These are phyloP conservation scores for Elaeis oleifera DNA, from an alignment of 202 grass and related monocot species.

Conservation along the genomic window DNA sequence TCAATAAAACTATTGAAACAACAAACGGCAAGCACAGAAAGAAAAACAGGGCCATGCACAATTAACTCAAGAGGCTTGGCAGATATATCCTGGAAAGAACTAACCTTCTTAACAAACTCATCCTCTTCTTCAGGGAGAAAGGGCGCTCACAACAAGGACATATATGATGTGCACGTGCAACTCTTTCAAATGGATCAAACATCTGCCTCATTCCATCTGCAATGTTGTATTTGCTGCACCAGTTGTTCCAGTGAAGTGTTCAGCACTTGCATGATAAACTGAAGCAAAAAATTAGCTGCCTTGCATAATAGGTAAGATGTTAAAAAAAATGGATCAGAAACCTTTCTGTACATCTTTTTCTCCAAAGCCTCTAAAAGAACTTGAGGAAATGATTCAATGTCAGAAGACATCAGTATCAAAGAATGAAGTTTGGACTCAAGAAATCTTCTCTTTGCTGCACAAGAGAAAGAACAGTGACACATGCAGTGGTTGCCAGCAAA, in stretches of 20 bases:
- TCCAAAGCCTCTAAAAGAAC: conserved; percentile 64
- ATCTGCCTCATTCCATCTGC: conserved; percentile 73
- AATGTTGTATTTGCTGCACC: conserved; percentile 48
- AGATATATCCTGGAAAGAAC: conserved; percentile 1
- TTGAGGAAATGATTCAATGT: conserved; percentile 53
- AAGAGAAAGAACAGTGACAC: conserved; percentile 18
- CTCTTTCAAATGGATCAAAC: conserved; percentile 74
- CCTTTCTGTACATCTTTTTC: conserved; percentile 79
- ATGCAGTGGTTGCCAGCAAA: neutral
- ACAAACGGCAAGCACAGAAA: conserved; percentile 1
- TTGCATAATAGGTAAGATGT: conserved; percentile 10
- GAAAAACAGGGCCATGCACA: too few relatives aligned
- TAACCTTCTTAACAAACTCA: conserved; percentile 70
- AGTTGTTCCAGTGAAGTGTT: too few relatives aligned
- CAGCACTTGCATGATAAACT: too few relatives aligned
- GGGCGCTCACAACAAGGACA: conserved; percentile 85
- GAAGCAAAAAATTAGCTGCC: too few relatives aligned
- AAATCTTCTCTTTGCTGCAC: conserved; percentile 64
- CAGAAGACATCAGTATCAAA: conserved; percentile 33
- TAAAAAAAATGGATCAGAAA: conserved; percentile 21
- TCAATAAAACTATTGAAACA: conserved; percentile 7
- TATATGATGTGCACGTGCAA: conserved; percentile 64
- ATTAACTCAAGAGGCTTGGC: too few relatives aligned
- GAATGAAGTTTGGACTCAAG: conserved; percentile 62
- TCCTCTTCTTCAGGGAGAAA: conserved; percentile 93